phyloP scores from a whole-genome alignment of 2,329 filamentous ascomycete genomes.

The Emergomyces pasteurianus region DNA sequence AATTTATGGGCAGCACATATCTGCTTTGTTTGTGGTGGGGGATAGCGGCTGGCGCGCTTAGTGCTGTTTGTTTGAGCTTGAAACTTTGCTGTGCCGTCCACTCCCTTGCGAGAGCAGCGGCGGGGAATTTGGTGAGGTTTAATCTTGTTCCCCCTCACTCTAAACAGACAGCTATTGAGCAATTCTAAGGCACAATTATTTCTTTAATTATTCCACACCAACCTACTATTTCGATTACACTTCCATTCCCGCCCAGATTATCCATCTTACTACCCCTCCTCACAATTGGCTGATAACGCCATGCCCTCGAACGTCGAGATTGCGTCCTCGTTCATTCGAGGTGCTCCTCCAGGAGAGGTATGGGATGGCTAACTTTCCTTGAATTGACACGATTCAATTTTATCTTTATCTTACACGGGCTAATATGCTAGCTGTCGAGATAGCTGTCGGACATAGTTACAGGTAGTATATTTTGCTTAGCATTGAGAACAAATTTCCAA shows the following conservation, averaged over 20 bases:
- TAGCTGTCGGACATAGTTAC: slow-evolving; percentile 81
- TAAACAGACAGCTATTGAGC: background rate
- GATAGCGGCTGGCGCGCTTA: background rate
- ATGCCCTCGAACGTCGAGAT: slow-evolving; percentile 44
- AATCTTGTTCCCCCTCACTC: no score
- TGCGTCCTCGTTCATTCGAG: slow-evolving; percentile 79
- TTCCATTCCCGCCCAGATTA: background rate
- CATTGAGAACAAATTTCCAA: slow-evolving; percentile 1
- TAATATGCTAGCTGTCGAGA: slow-evolving; percentile 17
- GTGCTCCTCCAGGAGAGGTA: slow-evolving; percentile 94
- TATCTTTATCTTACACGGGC: background rate
- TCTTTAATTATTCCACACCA: background rate
- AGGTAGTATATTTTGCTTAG: slow-evolving; percentile 56
- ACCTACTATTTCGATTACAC: background rate
- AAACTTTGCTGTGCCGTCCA: no score
- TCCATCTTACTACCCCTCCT: background rate
- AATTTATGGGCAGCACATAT: background rate
- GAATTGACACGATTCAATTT: background rate
- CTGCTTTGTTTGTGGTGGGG: no score
- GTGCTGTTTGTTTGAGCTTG: background rate
- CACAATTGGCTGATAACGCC: background rate
- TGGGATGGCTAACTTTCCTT: slow-evolving; percentile 2
- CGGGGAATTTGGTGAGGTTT: background rate
- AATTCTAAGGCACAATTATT: no score
- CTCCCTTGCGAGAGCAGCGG: background rate